Base-by-base conservation (phyloP, 2,329 filamentous ascomycete species). In the Botrytis deweyae region DNA sequence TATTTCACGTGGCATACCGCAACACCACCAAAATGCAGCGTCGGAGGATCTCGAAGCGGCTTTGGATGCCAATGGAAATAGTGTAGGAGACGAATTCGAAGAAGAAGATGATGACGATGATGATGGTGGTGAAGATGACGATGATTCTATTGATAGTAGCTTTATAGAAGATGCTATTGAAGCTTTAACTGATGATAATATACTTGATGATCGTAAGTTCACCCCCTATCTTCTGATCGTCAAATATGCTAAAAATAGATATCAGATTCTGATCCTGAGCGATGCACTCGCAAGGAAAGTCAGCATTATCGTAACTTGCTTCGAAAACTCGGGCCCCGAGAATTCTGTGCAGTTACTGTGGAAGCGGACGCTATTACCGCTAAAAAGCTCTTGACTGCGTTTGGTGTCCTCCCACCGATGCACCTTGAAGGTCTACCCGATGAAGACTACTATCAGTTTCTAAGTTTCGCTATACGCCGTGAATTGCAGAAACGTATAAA, bases 301-400 rank as follows among this genome's bases (percentile, higher is more conserved):
- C 84, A 87, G 74, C 85, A 86, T 29, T 92, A 91, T 80, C 90
- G 92, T 77, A 88, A 91, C 78, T 87, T 92, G 76, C 86, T 97
- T 74, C 92, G 92, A 80, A 86, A 89, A 70, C 86, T 94, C 75
- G 95, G 95, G n/a, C 92, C 93, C 36, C 88, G 89, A 75, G 87
- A 91, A 75, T 97, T 98, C 82, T 90, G 93, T 80, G 86, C 89
- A 78, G 87, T 90, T 78, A 94, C 92, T 46, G 86, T 97, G 69
- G 89, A 90, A 76, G 87, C 87, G 71, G 90, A 90, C 46, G 86
- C 86, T 70, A 90, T 96, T 81, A 91, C 91, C 33, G 92, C 92
- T 72, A 94, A 92, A 83, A 95, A 93, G 83, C 86, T 98, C 44
- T 90, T 95, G 80, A 94, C 93, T 14, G 95, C 94, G 22, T 98